Base-by-base conservation (phyloP, 169 alveolate genomes). In the Eimeria falciformis region DNA sequence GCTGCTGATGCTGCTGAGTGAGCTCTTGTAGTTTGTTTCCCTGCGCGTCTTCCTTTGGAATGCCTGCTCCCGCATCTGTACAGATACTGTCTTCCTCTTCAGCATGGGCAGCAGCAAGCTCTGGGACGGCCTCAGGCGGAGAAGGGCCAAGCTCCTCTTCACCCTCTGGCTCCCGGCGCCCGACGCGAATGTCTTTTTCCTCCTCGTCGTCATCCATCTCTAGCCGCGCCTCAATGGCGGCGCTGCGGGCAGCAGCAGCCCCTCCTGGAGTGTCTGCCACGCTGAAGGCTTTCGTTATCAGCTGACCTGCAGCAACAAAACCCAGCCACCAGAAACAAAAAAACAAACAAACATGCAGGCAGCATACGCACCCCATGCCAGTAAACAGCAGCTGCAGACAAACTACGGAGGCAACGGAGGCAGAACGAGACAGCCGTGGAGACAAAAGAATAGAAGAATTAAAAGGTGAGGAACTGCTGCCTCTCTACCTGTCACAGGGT, bases 161-260 rank as follows among this genome's bases (percentile, higher is more conserved):
- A 9, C 11, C 37, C 73, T 62, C 73, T 29, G 0, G 33, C n/a
- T 1, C 73, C 37, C 73, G 33, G n/a, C 37, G 73, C 37, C 73
- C 73, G 18, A 50, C 23, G 17, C 73, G 73, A n/a, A 50, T 21
- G 12, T 62, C 73, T n/a, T 62, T 14, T n/a, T 62, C 73, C 12
- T 62, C 73, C n/a, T 50, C 62, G n/a, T 62, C 73, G 53, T 53
- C 89, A 25, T 82, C 90, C 90, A 82, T 82, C 14, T 82, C 90
- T 62, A 82, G 18, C 47, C 90, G 90, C n/a, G 90, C 90, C 21
- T 82, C 90, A 2, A 82, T 82, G 27, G 90, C 90, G 29, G 43
- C 65, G 47, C 27, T 47, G 27, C 90, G 77, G 21, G 90, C 90
- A 9, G 65, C 90, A 29, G 45, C 25, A 29, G 65, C 77, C 2